Base-by-base conservation (phyloP, 495 filamentous ascomycete species). In the Pseudomonodictys pantanalensis region DNA sequence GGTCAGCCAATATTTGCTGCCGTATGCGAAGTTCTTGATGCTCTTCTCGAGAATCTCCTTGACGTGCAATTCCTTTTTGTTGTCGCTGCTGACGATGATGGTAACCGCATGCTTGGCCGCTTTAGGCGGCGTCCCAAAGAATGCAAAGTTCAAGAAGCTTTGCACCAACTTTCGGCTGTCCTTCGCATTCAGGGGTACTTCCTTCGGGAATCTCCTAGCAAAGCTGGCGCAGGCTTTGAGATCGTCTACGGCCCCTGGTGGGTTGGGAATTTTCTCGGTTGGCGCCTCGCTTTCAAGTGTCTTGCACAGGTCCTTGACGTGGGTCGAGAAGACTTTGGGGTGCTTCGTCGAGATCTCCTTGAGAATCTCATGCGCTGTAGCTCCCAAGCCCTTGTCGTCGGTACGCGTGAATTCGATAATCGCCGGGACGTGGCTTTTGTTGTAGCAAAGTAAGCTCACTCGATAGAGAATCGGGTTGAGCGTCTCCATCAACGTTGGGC, bases 61-160 rank as follows among this genome's bases (percentile, higher is more conserved):
- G 2, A 90, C 89, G 57, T 91, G 87, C 82, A 91, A 84, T 61
- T 93, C 90, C 67, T 89, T 92, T 32, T 86, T 83, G 30, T 93
- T 87, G 25, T 88, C 81, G 12, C 85, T 84, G 22, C 88, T 84
- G 77, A 95, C 85, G 51, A 97, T 77, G 67, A 97, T 89, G 24
- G 89, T 89, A 32, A 97, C 86, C 0, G 93, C 95, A 74, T 97
- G 86, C 71, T 97, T 99, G 8, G 92, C 90, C 15, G 89, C 89
- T 62, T 85, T 84, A 11, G 90, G 81, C 2, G 93, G 92, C 26
- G 80, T 78, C 38, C 93, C 92, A 68, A 89, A 85, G 20, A 91
- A 78, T 2, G 92, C 88, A 69, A 89, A 97, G 58, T 78, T 84
- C 39, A 86, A 80, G 67, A 97, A 78, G 17, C 90, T 85, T 62